Base-by-base conservation (phyloP, 768 basidiomycete species). In the Trametes coccinea region DNA sequence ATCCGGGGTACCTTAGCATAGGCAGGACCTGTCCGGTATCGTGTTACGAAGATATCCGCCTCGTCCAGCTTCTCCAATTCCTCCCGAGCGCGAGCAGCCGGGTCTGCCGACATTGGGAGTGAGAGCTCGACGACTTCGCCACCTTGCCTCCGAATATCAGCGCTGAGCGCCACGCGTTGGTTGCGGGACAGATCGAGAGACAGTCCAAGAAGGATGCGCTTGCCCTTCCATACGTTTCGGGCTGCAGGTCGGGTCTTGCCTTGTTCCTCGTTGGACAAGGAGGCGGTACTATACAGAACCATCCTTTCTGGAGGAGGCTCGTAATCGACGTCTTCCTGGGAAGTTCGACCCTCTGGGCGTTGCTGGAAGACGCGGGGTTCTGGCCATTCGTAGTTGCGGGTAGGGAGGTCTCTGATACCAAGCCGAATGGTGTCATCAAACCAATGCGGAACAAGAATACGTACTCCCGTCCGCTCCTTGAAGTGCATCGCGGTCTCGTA, bases 391-490 rank as follows among this genome's bases (percentile, higher is more conserved):
- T 90, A 93, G 17, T 81, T 75, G 0, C 70, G 66, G 22, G 86
- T 83, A 1, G 82, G 78, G 8, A 90, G 72, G 7, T 74, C 74
- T 11, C 80, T 72, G 22, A 77, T 65, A 5, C 74, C 75, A 16
- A 92, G 76, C 13, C 83, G 79, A 27, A 90, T 80, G 2, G 81
- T 80, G 65, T 94, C 92, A 66, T 95, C 91, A 61, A 95, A 95
- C 94, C 95, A 97, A 64, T 95, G 92, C 0, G 94, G 95, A 0
- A 93, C 80, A n/a, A 97, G 69, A 9, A 93, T 77, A 52, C 80
- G 84, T 67, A 95, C 82, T 8, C 78, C 74, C 0, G 85, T 86
- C 50, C 81, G 75, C 3, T 81, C 72, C 53, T 84, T 80, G 72
- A 82, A 86, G 64, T 88, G 84, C 64, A 88, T 75, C 33, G 81